Base-by-base conservation (phyloP, 305 asterid species). In the Fraxinus latifolia region DNA sequence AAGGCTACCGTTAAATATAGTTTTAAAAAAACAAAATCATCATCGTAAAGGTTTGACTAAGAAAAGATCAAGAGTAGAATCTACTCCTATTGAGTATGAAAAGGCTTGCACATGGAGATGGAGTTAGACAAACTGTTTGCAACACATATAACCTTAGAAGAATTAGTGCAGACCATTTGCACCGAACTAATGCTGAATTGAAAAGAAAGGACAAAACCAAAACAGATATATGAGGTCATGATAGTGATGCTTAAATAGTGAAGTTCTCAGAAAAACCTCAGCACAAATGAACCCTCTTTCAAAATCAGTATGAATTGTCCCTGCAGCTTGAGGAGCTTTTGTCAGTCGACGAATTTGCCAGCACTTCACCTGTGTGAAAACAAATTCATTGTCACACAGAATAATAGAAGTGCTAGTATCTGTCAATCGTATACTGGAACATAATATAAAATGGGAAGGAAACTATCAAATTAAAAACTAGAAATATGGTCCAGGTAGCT, bases 321-420 rank as follows among this genome's bases (percentile, higher is more conserved):
- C 99, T 72, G 99, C 99, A 55, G 99, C 98, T 89, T 96, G 98
- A 82, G 99, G 98, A 86, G 98, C 97, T 87, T 96, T 96, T 76
- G 92, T 86, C 76, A 81, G 95, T 79, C 98, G 91, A 77, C 98
- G 90, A 83, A 96, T 93, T 92, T 96, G 99, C 99, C 99, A 96
- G 89, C 99, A 96, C 86, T 96, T 96, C 1, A 96, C 99, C 99
- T 96, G 90, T 82, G 83, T 32, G 36, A 79, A 68, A 70, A 78
- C 73, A 85, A 80, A 71, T 67, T 31, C 62, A 79, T 25, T 80
- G 33, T 80, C 77, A 55, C 21, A 8, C 53, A 21, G 50, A 31
- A 25, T 50, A 62, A 77, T 71, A 42, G 14, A 71, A 58, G 36
- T 37, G 37, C 39, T 70, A 33, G 50, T n/a, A 17, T 3, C n/a